Conservation (phyloP, 441 rosid species). For the Iberis amara region DNA sequence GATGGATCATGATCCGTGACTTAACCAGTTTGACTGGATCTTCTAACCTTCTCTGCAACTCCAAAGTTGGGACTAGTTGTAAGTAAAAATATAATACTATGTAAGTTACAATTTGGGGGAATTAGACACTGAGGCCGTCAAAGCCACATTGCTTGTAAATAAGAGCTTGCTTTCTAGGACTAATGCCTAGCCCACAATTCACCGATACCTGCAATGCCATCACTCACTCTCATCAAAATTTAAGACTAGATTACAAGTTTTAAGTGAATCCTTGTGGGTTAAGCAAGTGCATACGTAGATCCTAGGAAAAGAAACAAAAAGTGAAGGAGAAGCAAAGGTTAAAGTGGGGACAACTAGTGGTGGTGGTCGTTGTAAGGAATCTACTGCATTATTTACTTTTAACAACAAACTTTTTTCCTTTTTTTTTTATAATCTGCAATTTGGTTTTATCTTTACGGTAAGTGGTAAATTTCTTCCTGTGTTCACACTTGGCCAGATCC, state of each 20-base stretch:
- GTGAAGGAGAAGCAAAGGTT: slow-evolving; percentile 29
- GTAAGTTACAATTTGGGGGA: slow-evolving; percentile 8
- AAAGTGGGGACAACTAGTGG: slow-evolving; percentile 28
- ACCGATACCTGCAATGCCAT: slow-evolving; percentile 68
- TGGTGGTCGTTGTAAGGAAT: slow-evolving; percentile 28
- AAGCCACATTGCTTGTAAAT: slow-evolving; percentile 94
- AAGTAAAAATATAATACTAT: slow-evolving; percentile 14
- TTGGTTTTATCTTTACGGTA: neutral
- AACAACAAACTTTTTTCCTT: neutral
- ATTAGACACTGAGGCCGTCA: slow-evolving; percentile 72
- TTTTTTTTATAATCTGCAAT: neutral
- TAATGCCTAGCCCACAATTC: slow-evolving; percentile 80
- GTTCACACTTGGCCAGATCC: slow-evolving; percentile 14
- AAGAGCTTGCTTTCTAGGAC: slow-evolving; percentile 85
- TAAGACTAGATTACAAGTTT: neutral
- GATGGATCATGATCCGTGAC: slow-evolving; percentile 18
- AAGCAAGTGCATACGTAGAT: slow-evolving; percentile 19
- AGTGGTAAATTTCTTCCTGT: slow-evolving; percentile 12
- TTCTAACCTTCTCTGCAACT: slow-evolving; percentile 7
- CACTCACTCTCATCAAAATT: neutral
- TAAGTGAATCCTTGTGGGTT: neutral
- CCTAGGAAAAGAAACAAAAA: slow-evolving; percentile 22
- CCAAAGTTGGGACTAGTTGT: slow-evolving; percentile 16
- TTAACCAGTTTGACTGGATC: slow-evolving; percentile 26
- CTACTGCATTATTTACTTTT: slow-evolving; percentile 14